Percentiles rank a stretch among this genome's conserved stretches.
phyloP scores from a whole-genome alignment of 2,329 filamentous ascomycete genomes.

The Nakataea oryzae region DNA sequence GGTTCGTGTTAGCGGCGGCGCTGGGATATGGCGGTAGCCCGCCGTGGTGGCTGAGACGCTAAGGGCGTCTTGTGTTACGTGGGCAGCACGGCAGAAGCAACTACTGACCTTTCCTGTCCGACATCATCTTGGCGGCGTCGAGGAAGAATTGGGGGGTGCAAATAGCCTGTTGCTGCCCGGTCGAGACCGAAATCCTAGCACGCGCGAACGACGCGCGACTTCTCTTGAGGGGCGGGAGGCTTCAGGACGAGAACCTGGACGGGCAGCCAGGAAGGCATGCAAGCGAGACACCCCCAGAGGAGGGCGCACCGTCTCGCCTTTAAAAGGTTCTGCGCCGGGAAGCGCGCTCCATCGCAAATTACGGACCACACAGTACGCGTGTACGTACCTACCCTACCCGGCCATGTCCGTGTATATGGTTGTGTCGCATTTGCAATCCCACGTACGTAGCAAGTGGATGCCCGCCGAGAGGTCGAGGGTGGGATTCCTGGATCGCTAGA shows the following conservation, averaged over 20 bases:
- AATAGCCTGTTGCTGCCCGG: background rate
- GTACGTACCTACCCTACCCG: too few species aligned
- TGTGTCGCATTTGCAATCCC: background rate
- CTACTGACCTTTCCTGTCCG: background rate
- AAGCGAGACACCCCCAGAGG: too few species aligned
- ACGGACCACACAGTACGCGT: background rate
- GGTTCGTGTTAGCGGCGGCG: background rate
- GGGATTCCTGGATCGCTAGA: background rate
- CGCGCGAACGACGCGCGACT: too few species aligned
- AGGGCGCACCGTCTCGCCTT: background rate
- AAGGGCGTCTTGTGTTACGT: too few species aligned
- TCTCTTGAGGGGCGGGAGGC: background rate
- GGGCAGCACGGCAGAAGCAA: background rate
- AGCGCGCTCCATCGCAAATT: background rate
- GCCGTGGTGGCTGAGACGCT: too few species aligned
- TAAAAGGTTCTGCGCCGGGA: background rate
- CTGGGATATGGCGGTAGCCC: too few species aligned
- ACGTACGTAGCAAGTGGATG: background rate
- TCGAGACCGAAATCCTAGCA: background rate
- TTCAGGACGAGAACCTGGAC: background rate
- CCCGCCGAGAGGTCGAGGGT: background rate
- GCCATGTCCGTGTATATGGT: too few species aligned
- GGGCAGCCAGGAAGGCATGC: background rate
- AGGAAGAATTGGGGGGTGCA: background rate
- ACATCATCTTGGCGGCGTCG: background rate